Percentiles rank a stretch among this genome's conserved stretches.
phyloP scores from a whole-genome alignment of 192 early-diverging fungal species.

The Coemansia sp. region DNA sequence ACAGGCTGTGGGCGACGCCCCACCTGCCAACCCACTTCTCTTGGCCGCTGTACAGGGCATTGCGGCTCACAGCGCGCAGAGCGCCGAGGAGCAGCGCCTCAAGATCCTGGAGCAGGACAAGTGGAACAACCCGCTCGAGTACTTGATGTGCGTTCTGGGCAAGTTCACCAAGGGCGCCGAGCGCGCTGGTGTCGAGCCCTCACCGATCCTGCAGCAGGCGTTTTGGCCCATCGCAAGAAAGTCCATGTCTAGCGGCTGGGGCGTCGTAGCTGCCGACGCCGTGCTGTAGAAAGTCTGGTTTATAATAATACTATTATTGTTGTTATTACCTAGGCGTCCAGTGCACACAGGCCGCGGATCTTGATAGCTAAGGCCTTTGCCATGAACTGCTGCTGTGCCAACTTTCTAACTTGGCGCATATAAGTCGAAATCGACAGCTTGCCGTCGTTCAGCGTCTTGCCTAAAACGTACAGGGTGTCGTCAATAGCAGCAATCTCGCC shows the following conservation, averaged over 20 bases:
- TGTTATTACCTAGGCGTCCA: constrained; percentile 8
- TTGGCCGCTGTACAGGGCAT: constrained; percentile 24
- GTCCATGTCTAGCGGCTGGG: constrained; percentile 42
- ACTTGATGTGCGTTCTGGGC: constrained; percentile 49
- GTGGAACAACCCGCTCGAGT: constrained; percentile 47
- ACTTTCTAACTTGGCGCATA: constrained; percentile 77
- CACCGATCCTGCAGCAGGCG: constrained; percentile 50
- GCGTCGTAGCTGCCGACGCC: constrained; percentile 38
- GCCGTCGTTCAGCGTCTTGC: constrained; percentile 74
- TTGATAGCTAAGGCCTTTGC: constrained; percentile 75
- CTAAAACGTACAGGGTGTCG: constrained; percentile 80
- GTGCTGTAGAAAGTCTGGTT: constrained; percentile 13
- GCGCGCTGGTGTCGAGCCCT: constrained; percentile 37
- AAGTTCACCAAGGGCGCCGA: constrained; percentile 39
- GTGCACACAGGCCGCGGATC: constrained; percentile 48
- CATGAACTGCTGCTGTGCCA: constrained; percentile 89
- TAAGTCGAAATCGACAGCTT: constrained; percentile 67
- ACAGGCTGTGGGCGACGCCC: neutral
- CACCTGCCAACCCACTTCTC: constrained; percentile 13
- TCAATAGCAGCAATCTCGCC: constrained; percentile 88
- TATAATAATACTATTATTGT: neutral
- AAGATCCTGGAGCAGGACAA: constrained; percentile 41
- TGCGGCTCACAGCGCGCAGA: neutral
- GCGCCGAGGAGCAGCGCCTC: constrained; percentile 32
- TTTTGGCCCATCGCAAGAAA: constrained; percentile 50